Evolutionary conservation across 306 rosid species (phyloP).

Genomic region (Acacia confusa): DNA sequence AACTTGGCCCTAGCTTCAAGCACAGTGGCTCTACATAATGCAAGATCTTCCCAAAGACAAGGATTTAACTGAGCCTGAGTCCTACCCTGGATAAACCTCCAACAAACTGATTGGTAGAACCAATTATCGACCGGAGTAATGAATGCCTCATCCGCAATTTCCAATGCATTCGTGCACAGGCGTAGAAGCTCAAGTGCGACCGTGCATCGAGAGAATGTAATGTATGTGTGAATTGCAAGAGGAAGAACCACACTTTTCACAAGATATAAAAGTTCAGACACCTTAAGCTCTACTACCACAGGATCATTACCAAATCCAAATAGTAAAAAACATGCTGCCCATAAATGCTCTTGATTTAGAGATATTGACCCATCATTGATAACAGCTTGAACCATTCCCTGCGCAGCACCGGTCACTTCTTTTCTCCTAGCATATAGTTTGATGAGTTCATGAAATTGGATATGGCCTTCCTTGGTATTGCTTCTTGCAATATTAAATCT

Average conservation of each 20-base stretch:
- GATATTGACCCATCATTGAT: conserved; percentile 59
- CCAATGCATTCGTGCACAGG: conserved; percentile 75
- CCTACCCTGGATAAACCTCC: conserved; percentile 70
- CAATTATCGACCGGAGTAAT: conserved; percentile 83
- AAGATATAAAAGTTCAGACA: conserved; percentile 59
- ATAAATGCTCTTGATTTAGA: conserved; percentile 65
- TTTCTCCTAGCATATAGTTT: conserved; percentile 65
- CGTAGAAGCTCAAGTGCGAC: conserved; percentile 75
- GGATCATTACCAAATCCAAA: conserved; percentile 79
- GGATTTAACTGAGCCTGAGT: conserved; percentile 88
- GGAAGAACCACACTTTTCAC: conserved; percentile 73
- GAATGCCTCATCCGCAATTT: conserved; percentile 80
- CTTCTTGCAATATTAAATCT: conserved; percentile 75
- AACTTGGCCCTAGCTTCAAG: conserved; percentile 85
- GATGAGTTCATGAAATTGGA: conserved; percentile 67
- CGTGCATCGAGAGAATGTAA: conserved; percentile 78
- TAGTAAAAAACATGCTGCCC: conserved; percentile 84
- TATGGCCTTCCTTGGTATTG: conserved; percentile 59
- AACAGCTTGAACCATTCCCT: conserved; percentile 80
- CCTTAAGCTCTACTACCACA: conserved; percentile 67
- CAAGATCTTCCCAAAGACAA: conserved; percentile 87
- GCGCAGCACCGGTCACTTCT: conserved; percentile 57
- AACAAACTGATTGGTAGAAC: conserved; percentile 78
- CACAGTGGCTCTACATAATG: conserved; percentile 78
- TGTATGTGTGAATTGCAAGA: conserved; percentile 71